Base-by-base conservation (phyloP, 2,329 filamentous ascomycete genomes). In the Pseudohalonectria lignicola region DNA sequence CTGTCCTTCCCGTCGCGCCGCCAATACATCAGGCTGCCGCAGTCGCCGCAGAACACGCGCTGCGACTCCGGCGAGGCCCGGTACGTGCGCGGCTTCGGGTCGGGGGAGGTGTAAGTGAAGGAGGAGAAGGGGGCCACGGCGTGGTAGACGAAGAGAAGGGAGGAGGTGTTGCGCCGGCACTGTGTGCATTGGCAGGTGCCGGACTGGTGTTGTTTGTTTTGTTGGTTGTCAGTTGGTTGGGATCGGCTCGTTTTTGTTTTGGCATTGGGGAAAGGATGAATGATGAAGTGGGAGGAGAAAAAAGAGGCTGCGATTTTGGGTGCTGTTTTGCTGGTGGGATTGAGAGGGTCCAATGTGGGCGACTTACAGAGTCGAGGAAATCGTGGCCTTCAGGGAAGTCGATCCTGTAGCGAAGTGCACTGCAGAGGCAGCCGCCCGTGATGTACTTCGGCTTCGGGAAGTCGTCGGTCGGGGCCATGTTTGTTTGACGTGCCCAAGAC, bases 151-250 rank as follows among this genome's bases (percentile, higher is more conserved):
- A 62, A 57, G 46, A 71, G 52, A 38, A 74, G 59, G 4, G 61
- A 50, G 37, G 69, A 69, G 7, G 66, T 66, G 42, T 65, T 60
- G 40, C 67, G 67, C 48, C 71, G 68, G 52, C 69, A 74, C 49
- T 73, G 69, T 6, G 64, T 67, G 55, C 71, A 75, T 46, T 74
- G 69, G 49, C 70, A 76, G 6, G 64, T 69, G 33, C 53, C 50
- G 42, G 58, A 57, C 65, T 68, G 43, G 23, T 13, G n/a, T 11
- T n/a, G 35, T 30, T 5, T 7, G 16, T 16, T 5, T n/a, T 20
- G 25, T 30, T 37, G 23, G 35, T 17, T 26, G 23, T 26, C 23
- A 26, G 23, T n/a, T n/a, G n/a, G n/a, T n/a, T n/a, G n/a, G n/a
- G n/a, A n/a, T n/a, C n/a, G n/a, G n/a, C n/a, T n/a, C n/a, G n/a